Percentiles rank a stretch among this genome's conserved stretches.
Evolutionary conservation across 495 filamentous ascomycete species (phyloP).

Genomic region (Neohortaea acidophila): DNA sequence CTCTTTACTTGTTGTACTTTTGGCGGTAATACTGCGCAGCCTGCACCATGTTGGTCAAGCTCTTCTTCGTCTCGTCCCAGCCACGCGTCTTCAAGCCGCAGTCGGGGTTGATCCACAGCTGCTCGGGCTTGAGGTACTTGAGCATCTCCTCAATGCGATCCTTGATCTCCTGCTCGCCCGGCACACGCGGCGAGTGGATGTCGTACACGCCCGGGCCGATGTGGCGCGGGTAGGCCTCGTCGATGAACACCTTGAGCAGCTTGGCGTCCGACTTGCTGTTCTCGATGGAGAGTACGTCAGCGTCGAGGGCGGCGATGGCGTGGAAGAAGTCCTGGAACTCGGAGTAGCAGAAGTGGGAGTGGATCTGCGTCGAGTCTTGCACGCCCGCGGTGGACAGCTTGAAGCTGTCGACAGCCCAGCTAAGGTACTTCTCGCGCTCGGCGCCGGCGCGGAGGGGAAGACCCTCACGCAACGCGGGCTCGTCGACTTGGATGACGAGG

Average conservation of each 20-base stretch:
- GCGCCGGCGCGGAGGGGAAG: conserved; percentile 81
- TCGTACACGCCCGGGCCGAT: conserved; percentile 96
- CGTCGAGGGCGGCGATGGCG: conserved; percentile 92
- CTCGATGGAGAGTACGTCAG: conserved; percentile 96
- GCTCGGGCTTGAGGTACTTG: conserved; percentile 71
- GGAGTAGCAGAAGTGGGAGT: conserved; percentile 99
- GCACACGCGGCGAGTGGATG: conserved; percentile 97
- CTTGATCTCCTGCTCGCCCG: conserved; percentile 91
- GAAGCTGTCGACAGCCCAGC: conserved; percentile 96
- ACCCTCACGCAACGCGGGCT: conserved; percentile 98
- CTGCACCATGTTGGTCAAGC: conserved; percentile 82
- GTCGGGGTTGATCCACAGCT: conserved; percentile 98
- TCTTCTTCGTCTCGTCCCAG: conserved; percentile 91
- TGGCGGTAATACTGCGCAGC: conserved; percentile 91
- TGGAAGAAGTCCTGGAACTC: conserved; percentile 99
- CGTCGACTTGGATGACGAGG: conserved; percentile 96
- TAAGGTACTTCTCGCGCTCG: conserved; percentile 87
- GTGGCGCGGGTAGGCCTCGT: conserved; percentile 89
- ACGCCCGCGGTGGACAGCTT: conserved; percentile 84
- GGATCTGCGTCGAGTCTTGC: conserved; percentile 87
- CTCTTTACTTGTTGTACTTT: conserved; percentile 42
- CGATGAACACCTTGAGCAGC: conserved; percentile 94
- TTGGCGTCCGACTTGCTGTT: conserved; percentile 99
- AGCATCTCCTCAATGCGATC: conserved; percentile 95
- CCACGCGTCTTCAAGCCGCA: conserved; percentile 96